A percentile compares a stretch with the other conserved stretches of the same genome.
These are phyloP conservation scores for Fragaria ananassa DNA, from an alignment of 306 rosid genomes.

Conservation along the genomic window DNA sequence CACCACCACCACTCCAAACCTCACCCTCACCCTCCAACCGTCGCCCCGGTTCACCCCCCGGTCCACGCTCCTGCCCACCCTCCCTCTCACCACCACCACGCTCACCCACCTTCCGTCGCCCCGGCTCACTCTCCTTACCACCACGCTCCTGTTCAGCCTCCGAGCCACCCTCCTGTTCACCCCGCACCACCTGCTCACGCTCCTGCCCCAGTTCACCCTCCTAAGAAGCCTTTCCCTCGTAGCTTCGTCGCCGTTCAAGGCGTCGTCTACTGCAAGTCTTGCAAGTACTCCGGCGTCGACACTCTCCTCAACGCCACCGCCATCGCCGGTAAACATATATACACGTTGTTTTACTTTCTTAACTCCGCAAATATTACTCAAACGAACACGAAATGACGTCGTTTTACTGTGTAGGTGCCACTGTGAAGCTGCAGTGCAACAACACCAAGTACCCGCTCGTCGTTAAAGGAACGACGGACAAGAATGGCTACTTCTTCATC, in stretches of 20 bases:
- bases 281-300: slow-evolving; percentile 59
- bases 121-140: slow-evolving; percentile 28
- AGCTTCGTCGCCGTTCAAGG: slow-evolving; percentile 79
- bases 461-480: slow-evolving; percentile 42
- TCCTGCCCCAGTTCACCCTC: slow-evolving; percentile 14
- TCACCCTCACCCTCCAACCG: slow-evolving; percentile 24
- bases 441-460: slow-evolving; percentile 48
- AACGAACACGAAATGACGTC: background rate
- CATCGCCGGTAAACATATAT: slow-evolving; percentile 37
- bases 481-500: slow-evolving; percentile 77
- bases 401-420: slow-evolving; percentile 45
- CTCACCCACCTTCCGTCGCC: slow-evolving; percentile 18
- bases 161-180: slow-evolving; percentile 6
- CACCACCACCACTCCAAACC: slow-evolving; percentile 27
- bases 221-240: slow-evolving; percentile 34
- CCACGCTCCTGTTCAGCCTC: slow-evolving; percentile 11
- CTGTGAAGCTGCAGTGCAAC: slow-evolving; percentile 63
- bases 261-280: slow-evolving; percentile 73
- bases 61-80: slow-evolving; percentile 18
- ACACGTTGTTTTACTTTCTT: background rate
- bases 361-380: background rate
- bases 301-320: slow-evolving; percentile 63
- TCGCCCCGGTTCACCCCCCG: slow-evolving; percentile 27
- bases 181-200: slow-evolving; percentile 17
- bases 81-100: background rate